Evolutionary conservation across 2,329 filamentous ascomycete species (phyloP).

Genomic region (Colletotrichum endophyticum): DNA sequence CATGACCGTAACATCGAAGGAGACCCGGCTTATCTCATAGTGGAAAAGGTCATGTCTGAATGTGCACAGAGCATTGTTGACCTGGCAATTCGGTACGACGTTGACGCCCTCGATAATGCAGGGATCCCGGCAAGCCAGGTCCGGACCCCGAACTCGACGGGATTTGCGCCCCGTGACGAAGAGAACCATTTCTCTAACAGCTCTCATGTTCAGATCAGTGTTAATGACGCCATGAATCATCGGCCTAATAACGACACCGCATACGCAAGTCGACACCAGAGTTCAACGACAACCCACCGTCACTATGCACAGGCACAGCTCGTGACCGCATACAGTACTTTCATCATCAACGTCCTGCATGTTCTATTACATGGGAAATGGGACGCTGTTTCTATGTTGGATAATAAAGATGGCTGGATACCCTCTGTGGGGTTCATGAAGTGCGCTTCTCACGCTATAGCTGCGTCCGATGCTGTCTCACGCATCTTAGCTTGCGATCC

Average conservation of each 20-base stretch:
- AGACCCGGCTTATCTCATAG: background rate
- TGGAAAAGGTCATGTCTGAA: background rate
- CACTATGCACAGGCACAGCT: background rate
- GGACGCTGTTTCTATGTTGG: conserved; percentile 29
- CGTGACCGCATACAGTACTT: background rate
- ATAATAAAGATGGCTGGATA: conserved; percentile 54
- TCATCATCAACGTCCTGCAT: background rate
- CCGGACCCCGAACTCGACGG: background rate
- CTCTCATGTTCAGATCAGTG: background rate
- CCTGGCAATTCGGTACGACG: background rate
- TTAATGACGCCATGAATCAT: background rate
- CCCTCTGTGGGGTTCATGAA: conserved; percentile 48
- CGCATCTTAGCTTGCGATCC: conserved; percentile 52
- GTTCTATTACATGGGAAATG: background rate
- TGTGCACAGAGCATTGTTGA: background rate
- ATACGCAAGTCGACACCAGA: background rate
- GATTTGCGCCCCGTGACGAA: background rate
- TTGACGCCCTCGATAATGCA: background rate
- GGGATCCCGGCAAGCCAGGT: background rate
- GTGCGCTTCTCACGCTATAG: conserved; percentile 51
- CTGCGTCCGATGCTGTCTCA: conserved; percentile 48
- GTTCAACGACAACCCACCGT: background rate
- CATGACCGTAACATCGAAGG: background rate
- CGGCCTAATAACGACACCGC: background rate
- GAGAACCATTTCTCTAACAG: background rate